phyloP scores from a whole-genome alignment of 2,329 filamentous ascomycete species.

The Huntiella savannae region DNA sequence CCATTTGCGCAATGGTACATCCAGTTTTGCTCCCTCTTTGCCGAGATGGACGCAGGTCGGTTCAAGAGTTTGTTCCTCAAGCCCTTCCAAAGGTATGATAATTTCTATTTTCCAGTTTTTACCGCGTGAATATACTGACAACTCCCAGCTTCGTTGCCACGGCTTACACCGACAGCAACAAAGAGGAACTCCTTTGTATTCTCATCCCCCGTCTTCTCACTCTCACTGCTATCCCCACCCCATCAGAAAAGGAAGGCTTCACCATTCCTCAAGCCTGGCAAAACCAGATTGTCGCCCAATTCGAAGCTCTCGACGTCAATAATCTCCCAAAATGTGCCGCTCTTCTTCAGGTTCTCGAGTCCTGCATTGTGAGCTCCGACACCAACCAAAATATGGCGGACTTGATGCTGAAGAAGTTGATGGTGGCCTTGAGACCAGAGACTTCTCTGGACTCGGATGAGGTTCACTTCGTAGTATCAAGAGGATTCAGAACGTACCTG shows the following conservation, averaged over 20 bases:
- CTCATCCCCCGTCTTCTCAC: slow-evolving; percentile 46
- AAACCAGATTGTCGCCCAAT: slow-evolving; percentile 50
- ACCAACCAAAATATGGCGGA: slow-evolving; percentile 47
- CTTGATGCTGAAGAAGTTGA: slow-evolving; percentile 45
- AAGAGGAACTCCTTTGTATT: slow-evolving; percentile 51
- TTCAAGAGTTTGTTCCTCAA: slow-evolving; percentile 65
- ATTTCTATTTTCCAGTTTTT: not conserved
- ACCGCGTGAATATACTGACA: not conserved
- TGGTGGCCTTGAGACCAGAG: slow-evolving; percentile 42
- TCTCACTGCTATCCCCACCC: slow-evolving; percentile 32
- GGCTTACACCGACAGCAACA: slow-evolving; percentile 47
- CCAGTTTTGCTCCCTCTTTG: slow-evolving; percentile 66
- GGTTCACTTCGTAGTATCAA: slow-evolving; percentile 54
- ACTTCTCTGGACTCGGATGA: slow-evolving; percentile 40
- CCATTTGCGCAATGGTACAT: slow-evolving; percentile 57
- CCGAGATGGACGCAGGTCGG: slow-evolving; percentile 50
- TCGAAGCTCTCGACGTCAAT: slow-evolving; percentile 43
- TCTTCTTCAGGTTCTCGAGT: slow-evolving; percentile 42
- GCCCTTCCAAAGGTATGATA: slow-evolving; percentile 54
- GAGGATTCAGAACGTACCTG: slow-evolving; percentile 56
- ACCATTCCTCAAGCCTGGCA: slow-evolving; percentile 50
- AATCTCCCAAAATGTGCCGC: slow-evolving; percentile 49
- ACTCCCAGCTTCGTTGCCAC: slow-evolving; percentile 48
- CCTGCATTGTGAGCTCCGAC: slow-evolving; percentile 44
- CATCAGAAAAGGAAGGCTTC: slow-evolving; percentile 33